phyloP scores from a whole-genome alignment of 2,329 filamentous ascomycete genomes.

The Calonectria montana region DNA sequence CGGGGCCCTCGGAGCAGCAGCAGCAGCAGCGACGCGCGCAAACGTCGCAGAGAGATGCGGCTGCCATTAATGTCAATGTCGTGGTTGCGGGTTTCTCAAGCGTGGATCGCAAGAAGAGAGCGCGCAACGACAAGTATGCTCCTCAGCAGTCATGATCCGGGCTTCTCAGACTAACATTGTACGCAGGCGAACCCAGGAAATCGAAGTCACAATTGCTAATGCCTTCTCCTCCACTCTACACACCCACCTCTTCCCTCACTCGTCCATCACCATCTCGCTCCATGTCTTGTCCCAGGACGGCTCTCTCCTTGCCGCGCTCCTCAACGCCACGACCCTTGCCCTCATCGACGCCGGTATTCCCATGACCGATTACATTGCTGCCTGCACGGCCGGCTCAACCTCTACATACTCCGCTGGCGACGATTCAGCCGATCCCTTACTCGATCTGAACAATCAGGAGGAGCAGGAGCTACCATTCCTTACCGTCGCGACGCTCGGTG shows the following conservation, averaged over 20 bases:
- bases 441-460: slow-evolving; percentile 83
- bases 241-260: slow-evolving; percentile 89
- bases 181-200: slow-evolving; percentile 80
- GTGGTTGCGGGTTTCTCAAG: slow-evolving; percentile 89
- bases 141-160: not conserved
- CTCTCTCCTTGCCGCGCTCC: slow-evolving; percentile 85
- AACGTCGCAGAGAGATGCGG: slow-evolving; percentile 57
- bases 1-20: slow-evolving; percentile 80
- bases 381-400: slow-evolving; percentile 87
- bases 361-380: slow-evolving; percentile 91
- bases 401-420: slow-evolving; percentile 73
- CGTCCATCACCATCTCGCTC: slow-evolving; percentile 83
- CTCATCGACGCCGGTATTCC: slow-evolving; percentile 95
- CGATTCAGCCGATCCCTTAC: slow-evolving; percentile 78
- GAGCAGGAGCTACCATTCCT: slow-evolving; percentile 90
- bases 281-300: slow-evolving; percentile 93
- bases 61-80: slow-evolving; percentile 81
- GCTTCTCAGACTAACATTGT: not conserved
- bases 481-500: slow-evolving; percentile 84
- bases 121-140: slow-evolving; percentile 80
- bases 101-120: slow-evolving; percentile 83
- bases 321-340: slow-evolving; percentile 92
- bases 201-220: slow-evolving; percentile 81
- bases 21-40: slow-evolving; percentile 53
- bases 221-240: slow-evolving; percentile 84